These are phyloP conservation scores for Dryas alaskensis DNA, from an alignment of 306 rosid genomes.

Conservation along the genomic window DNA sequence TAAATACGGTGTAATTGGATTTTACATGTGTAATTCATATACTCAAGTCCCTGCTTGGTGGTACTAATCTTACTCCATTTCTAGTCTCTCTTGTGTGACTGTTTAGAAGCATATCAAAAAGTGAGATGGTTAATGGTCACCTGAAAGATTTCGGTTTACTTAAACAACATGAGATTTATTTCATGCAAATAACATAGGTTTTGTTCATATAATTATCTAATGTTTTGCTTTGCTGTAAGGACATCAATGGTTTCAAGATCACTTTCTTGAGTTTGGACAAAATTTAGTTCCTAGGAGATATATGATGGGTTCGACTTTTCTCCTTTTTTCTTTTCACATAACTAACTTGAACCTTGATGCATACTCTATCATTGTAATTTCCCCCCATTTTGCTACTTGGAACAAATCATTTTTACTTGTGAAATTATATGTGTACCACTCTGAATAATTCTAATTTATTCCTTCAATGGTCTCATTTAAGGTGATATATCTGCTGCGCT, in stretches of 20 bases:
- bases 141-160: neutral
- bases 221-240: neutral
- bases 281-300: neutral
- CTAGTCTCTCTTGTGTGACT: neutral
- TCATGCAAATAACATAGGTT: neutral
- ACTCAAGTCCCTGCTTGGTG: neutral
- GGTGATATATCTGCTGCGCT: neutral
- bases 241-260: neutral
- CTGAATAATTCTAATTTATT: neutral
- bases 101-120: neutral
- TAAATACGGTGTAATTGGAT: neutral
- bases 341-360: neutral
- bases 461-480: neutral
- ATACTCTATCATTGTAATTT: neutral
- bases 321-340: too few relatives aligned
- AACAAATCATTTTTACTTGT: neutral
- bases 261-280: neutral
- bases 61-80: neutral
- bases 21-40: neutral
- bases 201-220: neutral
- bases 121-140: neutral
- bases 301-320: too few relatives aligned
- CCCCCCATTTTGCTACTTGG: too few relatives aligned
- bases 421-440: neutral
- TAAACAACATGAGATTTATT: neutral